phyloP scores from a whole-genome alignment of 345 rosid genomes.

The Citrus sp. region DNA sequence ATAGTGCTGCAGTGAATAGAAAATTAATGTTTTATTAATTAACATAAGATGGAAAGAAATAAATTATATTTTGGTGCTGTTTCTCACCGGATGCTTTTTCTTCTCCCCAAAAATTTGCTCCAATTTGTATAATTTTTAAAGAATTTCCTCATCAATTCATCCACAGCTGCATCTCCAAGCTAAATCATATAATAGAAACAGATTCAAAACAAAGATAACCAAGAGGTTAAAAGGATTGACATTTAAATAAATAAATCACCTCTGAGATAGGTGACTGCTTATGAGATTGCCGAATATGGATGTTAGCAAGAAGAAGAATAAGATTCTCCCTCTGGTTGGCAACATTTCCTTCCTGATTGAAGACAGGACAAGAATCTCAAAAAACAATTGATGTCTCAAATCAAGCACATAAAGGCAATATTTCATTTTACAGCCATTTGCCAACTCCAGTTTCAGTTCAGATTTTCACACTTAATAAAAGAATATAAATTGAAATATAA shows the following conservation, averaged over 20 bases:
- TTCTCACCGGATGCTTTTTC: conserved; percentile 68
- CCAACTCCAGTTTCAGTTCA: background rate
- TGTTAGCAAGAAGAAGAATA: conserved; percentile 78
- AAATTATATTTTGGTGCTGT: background rate
- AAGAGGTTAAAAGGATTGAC: conserved; percentile 1
- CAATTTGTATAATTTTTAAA: conserved; percentile 87
- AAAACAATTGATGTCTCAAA: conserved; percentile 8
- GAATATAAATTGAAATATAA: background rate
- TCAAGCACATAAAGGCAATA: background rate
- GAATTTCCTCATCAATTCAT: conserved; percentile 77
- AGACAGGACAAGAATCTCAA: background rate
- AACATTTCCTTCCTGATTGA: conserved; percentile 71
- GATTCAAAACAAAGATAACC: conserved; percentile 14
- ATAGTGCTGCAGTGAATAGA: background rate
- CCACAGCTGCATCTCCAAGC: conserved; percentile 71
- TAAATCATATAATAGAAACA: conserved; percentile 29
- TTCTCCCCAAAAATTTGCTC: conserved; percentile 85
- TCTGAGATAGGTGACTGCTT: conserved; percentile 47
- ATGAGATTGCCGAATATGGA: conserved; percentile 51
- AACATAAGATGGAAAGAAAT: background rate
- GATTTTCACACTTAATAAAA: background rate
- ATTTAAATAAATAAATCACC: conserved; percentile 38
- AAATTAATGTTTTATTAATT: background rate
- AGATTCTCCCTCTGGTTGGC: conserved; percentile 95
- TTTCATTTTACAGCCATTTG: background rate